Evolutionary conservation across 495 filamentous ascomycete genomes (phyloP), one percentile per base, ranked within the genome.

Genomic region (Amphirosellinia nigrospora): DNA sequence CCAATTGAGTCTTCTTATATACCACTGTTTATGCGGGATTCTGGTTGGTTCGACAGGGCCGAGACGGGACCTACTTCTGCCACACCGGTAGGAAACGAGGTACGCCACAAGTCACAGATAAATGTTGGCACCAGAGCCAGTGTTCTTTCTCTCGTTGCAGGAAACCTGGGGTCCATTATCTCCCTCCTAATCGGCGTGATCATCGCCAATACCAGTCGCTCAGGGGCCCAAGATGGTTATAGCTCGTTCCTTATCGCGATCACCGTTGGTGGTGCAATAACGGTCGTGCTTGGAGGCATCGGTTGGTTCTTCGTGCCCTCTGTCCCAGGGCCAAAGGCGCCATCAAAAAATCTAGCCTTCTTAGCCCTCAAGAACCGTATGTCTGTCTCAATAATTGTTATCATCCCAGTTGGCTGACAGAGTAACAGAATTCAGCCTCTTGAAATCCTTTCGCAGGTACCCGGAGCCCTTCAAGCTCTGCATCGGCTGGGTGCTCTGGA

Each of bases 401-500:
- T 28, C 10, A 4, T 5, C 50, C 1, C 36, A 2, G 2, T 32
- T 23, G 15, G n/a, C 46, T 71, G 38, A 71, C 48, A 48, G 7
- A 11, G 13, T 43, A 28, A 23, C 62, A 71, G 69, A 66, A 72
- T 53, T 74, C 19, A 34, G 45, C 13, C 66, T 73, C 34, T 62
- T 75, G 3, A 58, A 53, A 26, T 71, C 72, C 19, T 58, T 66
- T 15, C 59, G 34, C 7, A 63, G 68, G 11, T 75, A 75, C 45
- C 69, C 73, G 1, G 72, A 75, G 21, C 68, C 73, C 26, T 75
- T 75, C 50, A 75, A 75, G 50, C 72, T 75, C 26, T 75, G 73
- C 72, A 74, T 75, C 50, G 73, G 72, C 50, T 75, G 73, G 73
- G 63, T 75, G 56, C 72, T 75, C 28, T 75, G 73, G 73, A 74